Evolutionary conservation across 2,329 filamentous ascomycete genomes (phyloP), one percentile per base, ranked within the genome.

Genomic region (Claviceps humidiphila): DNA sequence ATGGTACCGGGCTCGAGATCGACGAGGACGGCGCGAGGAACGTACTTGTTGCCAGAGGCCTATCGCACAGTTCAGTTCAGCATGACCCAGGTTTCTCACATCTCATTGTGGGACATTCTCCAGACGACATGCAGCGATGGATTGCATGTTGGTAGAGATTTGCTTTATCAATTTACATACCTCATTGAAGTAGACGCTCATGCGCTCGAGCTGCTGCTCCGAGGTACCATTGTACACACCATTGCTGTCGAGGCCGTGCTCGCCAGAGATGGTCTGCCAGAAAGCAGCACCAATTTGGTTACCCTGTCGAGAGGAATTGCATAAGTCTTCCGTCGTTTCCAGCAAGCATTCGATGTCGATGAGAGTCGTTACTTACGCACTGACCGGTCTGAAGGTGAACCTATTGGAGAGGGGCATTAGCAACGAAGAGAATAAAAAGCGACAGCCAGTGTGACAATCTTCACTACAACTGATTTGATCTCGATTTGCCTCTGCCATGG

Each of bases 251-350:
- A 98, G 89, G 69, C 91, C 91, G 74, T 98, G 93, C 81, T 89
- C 85, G 74, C 84, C 82, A 67, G 85, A 87, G 70, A 89, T 89
- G 66, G 77, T 85, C 74, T 89, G 85, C 85, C 93, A 98, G 82
- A 98, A 98, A 76, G 93, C 93, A 80, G 93, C 91, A 90, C 93
- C 93, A 66, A 97, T 95, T 87, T 97, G 93, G 86, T 97, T 97
- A 83, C 93, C 91, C 90, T 96, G 20, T 55, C 26, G 43, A 30
- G 11, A 16, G 14, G 30, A 26, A 30, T 22, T 11, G 7, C 3
- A 67, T 76, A 63, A 74, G 70, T 62, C 55, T 58, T 56, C 56
- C 46, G 39, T 46, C 47, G 37, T 46, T 51, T 44, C n/a, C 17
- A n/a, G n/a, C n/a, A 46, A 52, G 40, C 42, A 26, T 44, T 44